A percentile compares a stretch with the other conserved stretches of the same genome.
These are phyloP conservation scores for Lentinula sp. DNA, from an alignment of 768 basidiomycete genomes.

Conservation along the genomic window DNA sequence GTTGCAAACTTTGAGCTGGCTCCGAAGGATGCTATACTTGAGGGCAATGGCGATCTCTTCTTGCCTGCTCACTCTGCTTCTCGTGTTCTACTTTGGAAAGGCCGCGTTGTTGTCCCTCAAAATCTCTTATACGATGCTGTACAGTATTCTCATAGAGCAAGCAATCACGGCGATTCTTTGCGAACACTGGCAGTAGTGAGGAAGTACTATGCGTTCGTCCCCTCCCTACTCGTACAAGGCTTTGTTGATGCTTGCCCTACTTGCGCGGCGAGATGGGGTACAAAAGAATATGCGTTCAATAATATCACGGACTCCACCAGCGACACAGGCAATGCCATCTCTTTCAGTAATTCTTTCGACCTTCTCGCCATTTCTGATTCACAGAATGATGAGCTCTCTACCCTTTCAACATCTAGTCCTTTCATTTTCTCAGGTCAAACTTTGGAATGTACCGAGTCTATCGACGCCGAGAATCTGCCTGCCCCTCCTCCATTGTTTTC, in stretches of 20 bases:
- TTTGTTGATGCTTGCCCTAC: constrained; percentile 30
- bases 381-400: background rate
- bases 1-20: background rate
- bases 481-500: constrained; percentile 3
- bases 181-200: constrained; percentile 48
- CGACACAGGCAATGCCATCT: background rate
- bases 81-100: constrained; percentile 31
- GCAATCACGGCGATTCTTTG: constrained; percentile 54
- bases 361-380: background rate
- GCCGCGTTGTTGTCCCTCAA: constrained; percentile 48
- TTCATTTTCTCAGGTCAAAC: background rate
- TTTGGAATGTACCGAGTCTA: background rate
- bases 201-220: constrained; percentile 52
- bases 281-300: background rate
- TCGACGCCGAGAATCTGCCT: background rate
- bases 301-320: background rate
- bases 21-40: background rate
- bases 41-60: background rate
- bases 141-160: constrained; percentile 42
- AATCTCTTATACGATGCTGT: constrained; percentile 55
- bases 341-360: background rate
- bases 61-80: background rate
- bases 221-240: constrained; percentile 43
- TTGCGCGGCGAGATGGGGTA: constrained; percentile 22
- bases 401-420: background rate